Evolutionary conservation across 164 flowering plant species (phyloP).

Genomic region (Sedum album): DNA sequence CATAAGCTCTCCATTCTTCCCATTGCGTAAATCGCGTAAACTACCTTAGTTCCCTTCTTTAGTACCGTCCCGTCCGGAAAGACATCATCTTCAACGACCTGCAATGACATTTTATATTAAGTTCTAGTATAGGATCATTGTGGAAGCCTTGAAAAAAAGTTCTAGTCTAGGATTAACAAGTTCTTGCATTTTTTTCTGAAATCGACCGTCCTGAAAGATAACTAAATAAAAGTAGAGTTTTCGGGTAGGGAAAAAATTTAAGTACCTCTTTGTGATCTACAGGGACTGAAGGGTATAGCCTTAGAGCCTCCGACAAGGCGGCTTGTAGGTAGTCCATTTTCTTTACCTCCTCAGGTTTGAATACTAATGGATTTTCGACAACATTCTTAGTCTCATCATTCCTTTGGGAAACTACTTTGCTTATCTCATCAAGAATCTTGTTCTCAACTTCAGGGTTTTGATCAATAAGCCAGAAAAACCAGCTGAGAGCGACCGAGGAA

Average conservation of each 20-base stretch:
- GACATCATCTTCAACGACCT: slow-evolving; percentile 76
- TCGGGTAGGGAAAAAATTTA: not conserved
- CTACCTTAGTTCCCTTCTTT: slow-evolving; percentile 77
- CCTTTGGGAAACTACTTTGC: slow-evolving; percentile 32
- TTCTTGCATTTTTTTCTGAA: too few relatives aligned
- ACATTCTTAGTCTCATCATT: slow-evolving; percentile 5
- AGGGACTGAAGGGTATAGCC: slow-evolving; percentile 90
- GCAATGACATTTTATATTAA: not conserved
- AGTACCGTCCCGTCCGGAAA: slow-evolving; percentile 81
- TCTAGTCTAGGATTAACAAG: not conserved
- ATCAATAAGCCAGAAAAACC: slow-evolving; percentile 88
- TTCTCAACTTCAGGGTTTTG: slow-evolving; percentile 56
- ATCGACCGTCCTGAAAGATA: too few relatives aligned
- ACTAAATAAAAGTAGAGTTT: not conserved
- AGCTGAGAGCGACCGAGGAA: slow-evolving; percentile 77
- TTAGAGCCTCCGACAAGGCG: slow-evolving; percentile 76
- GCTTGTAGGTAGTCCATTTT: slow-evolving; percentile 94
- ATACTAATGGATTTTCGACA: slow-evolving; percentile 19
- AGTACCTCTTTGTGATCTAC: slow-evolving; percentile 91
- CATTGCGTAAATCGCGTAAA: slow-evolving; percentile 85
- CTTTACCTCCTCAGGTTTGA: slow-evolving; percentile 74
- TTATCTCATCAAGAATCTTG: slow-evolving; percentile 45
- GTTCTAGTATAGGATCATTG: too few relatives aligned
- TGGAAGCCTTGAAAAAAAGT: too few relatives aligned
- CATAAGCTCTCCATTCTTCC: slow-evolving; percentile 81